These are phyloP conservation scores for Medicago arabica DNA, from an alignment of 306 rosid species.

Conservation along the genomic window DNA sequence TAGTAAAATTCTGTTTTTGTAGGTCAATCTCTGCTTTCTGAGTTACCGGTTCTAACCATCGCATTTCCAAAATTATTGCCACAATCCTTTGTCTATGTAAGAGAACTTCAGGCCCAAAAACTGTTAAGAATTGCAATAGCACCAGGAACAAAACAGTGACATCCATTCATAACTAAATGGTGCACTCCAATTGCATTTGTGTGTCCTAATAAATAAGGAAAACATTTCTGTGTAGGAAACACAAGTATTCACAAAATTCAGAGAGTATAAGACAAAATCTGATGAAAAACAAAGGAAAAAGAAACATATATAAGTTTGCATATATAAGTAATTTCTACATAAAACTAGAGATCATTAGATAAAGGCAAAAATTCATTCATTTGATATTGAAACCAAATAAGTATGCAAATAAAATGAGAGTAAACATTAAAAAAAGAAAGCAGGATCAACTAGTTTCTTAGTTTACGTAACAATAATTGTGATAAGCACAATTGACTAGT, in stretches of 20 bases:
- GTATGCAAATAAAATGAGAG: too few species aligned
- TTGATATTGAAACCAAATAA: too few species aligned
- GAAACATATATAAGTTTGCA: too few species aligned
- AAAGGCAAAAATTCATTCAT: too few species aligned
- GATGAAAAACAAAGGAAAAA: constrained; percentile 27
- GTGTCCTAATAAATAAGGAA: constrained; percentile 30
- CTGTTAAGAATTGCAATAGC: constrained; percentile 54
- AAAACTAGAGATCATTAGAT: constrained; percentile 39
- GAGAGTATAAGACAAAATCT: constrained; percentile 37
- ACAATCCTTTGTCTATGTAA: constrained; percentile 58
- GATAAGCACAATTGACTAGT: too few species aligned
- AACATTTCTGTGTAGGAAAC: constrained; percentile 46
- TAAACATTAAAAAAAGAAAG: too few species aligned
- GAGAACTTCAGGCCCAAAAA: constrained; percentile 55
- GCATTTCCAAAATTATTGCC: constrained; percentile 53
- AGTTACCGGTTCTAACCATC: too few species aligned
- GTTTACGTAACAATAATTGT: too few species aligned
- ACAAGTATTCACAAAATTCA: constrained; percentile 36
- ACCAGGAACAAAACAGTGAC: constrained; percentile 47
- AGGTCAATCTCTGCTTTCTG: too few species aligned
- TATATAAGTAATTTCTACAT: too few species aligned
- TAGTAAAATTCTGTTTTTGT: too few species aligned
- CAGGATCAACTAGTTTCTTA: too few species aligned
- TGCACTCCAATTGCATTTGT: constrained; percentile 37
- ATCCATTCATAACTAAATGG: constrained; percentile 54